Percentiles rank a stretch among this genome's conserved stretches.
phyloP scores from a whole-genome alignment of 2,329 filamentous ascomycete species.

The Aspergillus pseudotamarii region DNA sequence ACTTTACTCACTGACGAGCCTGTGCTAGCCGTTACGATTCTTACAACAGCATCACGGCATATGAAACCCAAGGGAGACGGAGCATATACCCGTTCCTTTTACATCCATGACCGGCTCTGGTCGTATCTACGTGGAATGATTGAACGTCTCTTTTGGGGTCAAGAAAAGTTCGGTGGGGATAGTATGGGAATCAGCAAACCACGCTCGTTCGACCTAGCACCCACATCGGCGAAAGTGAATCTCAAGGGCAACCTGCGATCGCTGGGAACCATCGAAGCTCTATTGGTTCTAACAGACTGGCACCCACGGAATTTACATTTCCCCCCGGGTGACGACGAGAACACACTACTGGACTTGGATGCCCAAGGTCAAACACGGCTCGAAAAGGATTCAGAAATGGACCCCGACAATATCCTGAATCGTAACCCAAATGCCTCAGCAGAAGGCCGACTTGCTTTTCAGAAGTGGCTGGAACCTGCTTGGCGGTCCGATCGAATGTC shows the following conservation, averaged over 20 bases:
- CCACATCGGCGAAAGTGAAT: constrained; percentile 52
- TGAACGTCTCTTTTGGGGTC: constrained; percentile 90
- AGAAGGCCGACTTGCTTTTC: constrained; percentile 77
- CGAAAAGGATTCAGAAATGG: constrained; percentile 44
- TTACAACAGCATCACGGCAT: constrained; percentile 90
- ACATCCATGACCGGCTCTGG: constrained; percentile 95
- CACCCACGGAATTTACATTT: constrained; percentile 94
- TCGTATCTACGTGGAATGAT: constrained; percentile 93
- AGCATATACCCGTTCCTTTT: constrained; percentile 79
- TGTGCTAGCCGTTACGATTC: constrained; percentile 84
- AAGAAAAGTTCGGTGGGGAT: constrained; percentile 90
- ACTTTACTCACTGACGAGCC: constrained; percentile 87
- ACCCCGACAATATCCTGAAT: constrained; percentile 44
- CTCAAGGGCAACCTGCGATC: constrained; percentile 80
- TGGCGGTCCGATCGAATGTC: constrained; percentile 96
- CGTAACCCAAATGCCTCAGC: constrained; percentile 62
- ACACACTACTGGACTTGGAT: constrained; percentile 67
- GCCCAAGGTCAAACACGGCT: constrained; percentile 66
- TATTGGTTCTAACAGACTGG: constrained; percentile 96
- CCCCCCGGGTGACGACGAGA: constrained; percentile 70
- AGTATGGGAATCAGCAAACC: constrained; percentile 62
- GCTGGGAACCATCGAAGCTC: constrained; percentile 88
- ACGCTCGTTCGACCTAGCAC: constrained; percentile 67
- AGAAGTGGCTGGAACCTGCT: constrained; percentile 94
- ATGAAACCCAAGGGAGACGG: constrained; percentile 78